Evolutionary conservation across 208 protist species (phyloP).

Genomic region (Trypanosomatidae sp.): DNA sequence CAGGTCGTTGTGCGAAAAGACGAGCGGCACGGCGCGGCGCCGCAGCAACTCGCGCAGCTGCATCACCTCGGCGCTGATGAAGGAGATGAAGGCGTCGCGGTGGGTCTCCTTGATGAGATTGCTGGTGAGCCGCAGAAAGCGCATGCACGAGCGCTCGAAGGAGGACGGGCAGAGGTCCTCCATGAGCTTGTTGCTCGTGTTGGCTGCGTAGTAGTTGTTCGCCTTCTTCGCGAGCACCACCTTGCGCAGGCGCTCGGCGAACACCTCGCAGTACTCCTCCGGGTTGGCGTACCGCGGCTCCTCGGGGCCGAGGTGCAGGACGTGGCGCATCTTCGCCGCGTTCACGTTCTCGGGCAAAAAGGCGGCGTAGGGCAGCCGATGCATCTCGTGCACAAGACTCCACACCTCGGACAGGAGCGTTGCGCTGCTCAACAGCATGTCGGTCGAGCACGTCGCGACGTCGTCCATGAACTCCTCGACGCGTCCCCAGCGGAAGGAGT

Average conservation of each 20-base stretch:
- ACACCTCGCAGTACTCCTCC: slow-evolving; percentile 39
- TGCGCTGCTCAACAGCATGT: slow-evolving; percentile 64
- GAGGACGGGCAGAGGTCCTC: slow-evolving; percentile 73
- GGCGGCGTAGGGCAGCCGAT: slow-evolving; percentile 41
- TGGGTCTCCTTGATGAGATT: slow-evolving; percentile 40
- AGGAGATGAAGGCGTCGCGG: slow-evolving; percentile 41
- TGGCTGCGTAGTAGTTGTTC: slow-evolving; percentile 44
- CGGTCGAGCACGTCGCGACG: slow-evolving; percentile 70
- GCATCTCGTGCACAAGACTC: slow-evolving; percentile 47
- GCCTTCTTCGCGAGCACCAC: slow-evolving; percentile 19
- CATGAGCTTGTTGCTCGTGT: slow-evolving; percentile 52
- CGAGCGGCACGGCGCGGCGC: slow-evolving; percentile 45
- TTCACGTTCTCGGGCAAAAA: slow-evolving; percentile 73
- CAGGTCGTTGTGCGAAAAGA: slow-evolving; percentile 86
- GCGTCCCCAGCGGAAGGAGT: slow-evolving; percentile 81
- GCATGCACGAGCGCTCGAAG: slow-evolving; percentile 79
- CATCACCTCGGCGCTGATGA: slow-evolving; percentile 53
- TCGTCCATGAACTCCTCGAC: slow-evolving; percentile 87
- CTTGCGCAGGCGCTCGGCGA: slow-evolving; percentile 26
- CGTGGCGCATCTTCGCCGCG: slow-evolving; percentile 24
- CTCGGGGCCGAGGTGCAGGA: slow-evolving; percentile 9
- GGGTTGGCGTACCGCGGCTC: slow-evolving; percentile 13
- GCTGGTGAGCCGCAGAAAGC: slow-evolving; percentile 67
- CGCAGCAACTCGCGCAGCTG: slow-evolving; percentile 47
- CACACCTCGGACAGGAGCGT: slow-evolving; percentile 65